Evolutionary conservation across 2,329 filamentous ascomycete genomes (phyloP), one percentile per base, ranked within the genome.

Genomic region (Neofusicoccum parvum): DNA sequence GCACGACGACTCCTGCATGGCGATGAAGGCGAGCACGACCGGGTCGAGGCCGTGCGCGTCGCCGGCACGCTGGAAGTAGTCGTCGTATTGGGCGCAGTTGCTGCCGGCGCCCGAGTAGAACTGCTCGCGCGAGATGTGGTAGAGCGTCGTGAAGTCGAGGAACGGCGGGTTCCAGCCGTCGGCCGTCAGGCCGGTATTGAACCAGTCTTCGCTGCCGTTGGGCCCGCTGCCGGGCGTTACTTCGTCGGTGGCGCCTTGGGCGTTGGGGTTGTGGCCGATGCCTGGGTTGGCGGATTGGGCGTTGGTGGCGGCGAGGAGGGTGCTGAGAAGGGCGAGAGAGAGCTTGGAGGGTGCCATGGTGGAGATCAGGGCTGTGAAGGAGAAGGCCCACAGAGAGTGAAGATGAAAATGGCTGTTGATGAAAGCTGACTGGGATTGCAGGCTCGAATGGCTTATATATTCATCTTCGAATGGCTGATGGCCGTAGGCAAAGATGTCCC

Each of bases 1-100:
- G 72, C 76, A 79, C 17, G 71, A 75, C 14, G 6, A 20, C 6
- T 78, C 76, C 63, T 77, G 76, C 73, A 76, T 76, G 32, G 76
- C 75, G 56, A 78, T 71, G 62, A 77, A 74, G 50, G 76, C 76
- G 1, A 77, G 70, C 51, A 77, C 71, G 17, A 74, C 76, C 3
- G 74, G 74, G 59, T 76, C 72, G 54, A 78, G 72, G 66, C 69
- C 67, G 70, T 77, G 75, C 62, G 74, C 72, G 10, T 68, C 64
- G 15, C 71, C 74, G 1, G 74, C 71, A 50, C 59, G 69, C 59
- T 74, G 72, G 70, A 79, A 78, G 68, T 74, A 73, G 17, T 66
- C 23, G 69, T 78, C 74, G 67, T 78, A 78, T 67, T 77, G 70
- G 37, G 67, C 17, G 69, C 74, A 75, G 23, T 3, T 23, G 3